These are phyloP conservation scores for Thalassiosira ordinaria DNA, from an alignment of 352 stramenopile species.

Conservation along the genomic window DNA sequence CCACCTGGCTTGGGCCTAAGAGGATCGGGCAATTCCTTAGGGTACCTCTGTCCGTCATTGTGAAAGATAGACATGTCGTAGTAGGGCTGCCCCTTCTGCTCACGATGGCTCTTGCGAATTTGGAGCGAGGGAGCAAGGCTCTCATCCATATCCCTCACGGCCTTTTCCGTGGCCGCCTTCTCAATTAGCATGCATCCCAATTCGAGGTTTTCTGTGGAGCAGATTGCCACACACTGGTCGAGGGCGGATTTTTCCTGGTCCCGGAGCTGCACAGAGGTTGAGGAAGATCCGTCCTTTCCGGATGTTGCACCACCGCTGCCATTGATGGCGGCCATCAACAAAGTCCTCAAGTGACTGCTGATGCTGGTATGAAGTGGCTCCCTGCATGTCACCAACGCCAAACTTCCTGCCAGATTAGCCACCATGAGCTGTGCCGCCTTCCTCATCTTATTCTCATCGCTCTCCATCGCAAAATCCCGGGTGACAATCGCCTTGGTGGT, in stretches of 20 bases:
- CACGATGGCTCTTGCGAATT: constrained; percentile 90
- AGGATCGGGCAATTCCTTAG: constrained; percentile 90
- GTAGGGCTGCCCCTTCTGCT: constrained; percentile 87
- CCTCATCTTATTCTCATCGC: constrained; percentile 93
- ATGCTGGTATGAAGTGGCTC: constrained; percentile 97
- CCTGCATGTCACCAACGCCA: constrained; percentile 97
- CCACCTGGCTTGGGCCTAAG: constrained; percentile 94
- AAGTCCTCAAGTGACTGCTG: constrained; percentile 93
- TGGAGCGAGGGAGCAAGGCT: constrained; percentile 90
- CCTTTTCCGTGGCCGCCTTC: constrained; percentile 98
- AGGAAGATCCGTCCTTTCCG: too few relatives aligned
- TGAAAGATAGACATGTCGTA: constrained; percentile 89
- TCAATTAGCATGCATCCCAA: constrained; percentile 99
- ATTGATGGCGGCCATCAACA: constrained; percentile 87
- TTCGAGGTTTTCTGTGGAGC: constrained; percentile 98
- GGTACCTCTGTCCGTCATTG: constrained; percentile 81
- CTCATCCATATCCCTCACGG: constrained; percentile 97
- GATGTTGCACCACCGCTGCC: constrained; percentile 1
- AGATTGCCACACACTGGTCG: constrained; percentile 97
- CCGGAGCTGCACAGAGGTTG: constrained; percentile 41
- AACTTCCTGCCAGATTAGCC: constrained; percentile 95
- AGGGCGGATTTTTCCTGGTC: constrained; percentile 91
- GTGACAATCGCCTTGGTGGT: constrained; percentile 98
- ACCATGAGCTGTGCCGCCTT: constrained; percentile 99
- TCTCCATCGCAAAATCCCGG: constrained; percentile 99